Conservation (phyloP, 2,329 filamentous ascomycete genomes). For the Stachybotrys echinatus region DNA sequence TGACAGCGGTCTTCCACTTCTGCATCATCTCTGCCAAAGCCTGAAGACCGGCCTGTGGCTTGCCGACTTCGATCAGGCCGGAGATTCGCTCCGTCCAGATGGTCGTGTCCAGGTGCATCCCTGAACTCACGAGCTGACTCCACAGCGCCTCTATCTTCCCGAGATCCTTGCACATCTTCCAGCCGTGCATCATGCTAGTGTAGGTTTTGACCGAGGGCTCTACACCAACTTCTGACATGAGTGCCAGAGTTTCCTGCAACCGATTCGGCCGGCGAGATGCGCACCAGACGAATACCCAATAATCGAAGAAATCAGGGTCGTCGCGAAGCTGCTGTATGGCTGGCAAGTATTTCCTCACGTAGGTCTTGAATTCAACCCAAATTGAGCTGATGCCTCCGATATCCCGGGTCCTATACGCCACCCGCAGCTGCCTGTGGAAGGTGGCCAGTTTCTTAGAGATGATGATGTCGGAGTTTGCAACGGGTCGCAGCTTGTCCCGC, state of each 20-base stretch:
- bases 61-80: constrained; percentile 54
- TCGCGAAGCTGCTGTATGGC: constrained; percentile 22
- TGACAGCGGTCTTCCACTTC: constrained; percentile 45
- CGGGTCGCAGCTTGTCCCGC: background rate
- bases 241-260: constrained; percentile 30
- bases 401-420: constrained; percentile 23
- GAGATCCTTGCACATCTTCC: constrained; percentile 52
- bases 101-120: constrained; percentile 53
- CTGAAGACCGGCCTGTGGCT: constrained; percentile 50
- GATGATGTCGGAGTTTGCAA: background rate
- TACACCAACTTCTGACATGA: constrained; percentile 43
- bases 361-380: constrained; percentile 25
- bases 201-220: constrained; percentile 61
- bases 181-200: constrained; percentile 69
- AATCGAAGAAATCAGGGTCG: constrained; percentile 31
- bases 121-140: constrained; percentile 53
- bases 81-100: constrained; percentile 70
- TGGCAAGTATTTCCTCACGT: constrained; percentile 14
- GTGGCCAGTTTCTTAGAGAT: constrained; percentile 5
- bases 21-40: constrained; percentile 63
- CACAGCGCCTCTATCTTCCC: constrained; percentile 62
- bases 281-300: constrained; percentile 34
- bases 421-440: constrained; percentile 22
- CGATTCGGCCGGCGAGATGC: constrained; percentile 20
- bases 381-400: constrained; percentile 19